Evolutionary conservation across 495 filamentous ascomycete genomes (phyloP), one percentile per base, ranked within the genome.

Genomic region (Annulohypoxylon bovei): DNA sequence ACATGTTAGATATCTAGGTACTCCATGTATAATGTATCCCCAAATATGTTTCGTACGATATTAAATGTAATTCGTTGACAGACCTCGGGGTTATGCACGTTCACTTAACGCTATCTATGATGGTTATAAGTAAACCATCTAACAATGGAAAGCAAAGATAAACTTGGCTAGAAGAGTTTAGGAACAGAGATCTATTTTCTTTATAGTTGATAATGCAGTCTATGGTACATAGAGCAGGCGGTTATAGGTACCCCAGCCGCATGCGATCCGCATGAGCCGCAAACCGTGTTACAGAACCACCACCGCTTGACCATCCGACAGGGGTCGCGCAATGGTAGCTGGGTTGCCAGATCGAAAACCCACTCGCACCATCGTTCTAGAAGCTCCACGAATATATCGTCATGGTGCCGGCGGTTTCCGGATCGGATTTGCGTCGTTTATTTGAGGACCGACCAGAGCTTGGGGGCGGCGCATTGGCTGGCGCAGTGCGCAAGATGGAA

Each of bases 401-500:
- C 44, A 16, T 12, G 52, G 16, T 62, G 18, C 33, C 27, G 70
- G 60, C 25, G 39, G 20, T 52, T 39, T 27, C 59, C 56, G 57
- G 42, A 33, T 22, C 25, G 35, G 14, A 40, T 14, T 33, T 58
- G 50, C 23, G 30, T 59, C 42, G 50, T 83, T 87, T 94, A 99
- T 86, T 96, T 97, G 77, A 98, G 90, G 76, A 87, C 79, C 63
- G 89, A 87, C 86, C 91, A 99, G 77, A 99, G 90, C 89, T 96
- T 97, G 72, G 95, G 96, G 40, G 95, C 96, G 58, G 95, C 95
- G 78, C 95, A 98, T 78, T 89, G 81, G 75, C 86, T 90, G 60
- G 94, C 93, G 83, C 95, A 99, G 86, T 98, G 95, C 71, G 91
- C 87, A 74, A 98, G 90, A 83, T 99, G 95, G 90, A 99, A 99